These are phyloP conservation scores for Daldinia grandis DNA, from an alignment of 495 filamentous ascomycete genomes.

Conservation along the genomic window DNA sequence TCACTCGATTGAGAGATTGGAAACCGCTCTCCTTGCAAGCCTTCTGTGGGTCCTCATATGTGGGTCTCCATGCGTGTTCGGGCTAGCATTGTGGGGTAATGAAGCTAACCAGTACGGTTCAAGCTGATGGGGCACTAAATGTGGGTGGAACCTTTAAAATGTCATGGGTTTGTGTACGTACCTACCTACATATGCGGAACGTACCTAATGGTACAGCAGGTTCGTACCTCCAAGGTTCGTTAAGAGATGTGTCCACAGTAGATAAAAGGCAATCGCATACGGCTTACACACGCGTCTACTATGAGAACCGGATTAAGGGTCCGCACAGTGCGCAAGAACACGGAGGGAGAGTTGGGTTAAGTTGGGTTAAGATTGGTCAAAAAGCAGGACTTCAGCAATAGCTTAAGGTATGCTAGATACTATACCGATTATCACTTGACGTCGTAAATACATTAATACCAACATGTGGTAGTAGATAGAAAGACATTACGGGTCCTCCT, in stretches of 20 bases:
- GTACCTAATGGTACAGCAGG: neutral
- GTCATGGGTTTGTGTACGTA: neutral
- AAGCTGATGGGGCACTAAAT: conserved; percentile 30
- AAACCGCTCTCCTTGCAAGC: conserved; percentile 23
- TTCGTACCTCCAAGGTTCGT: neutral
- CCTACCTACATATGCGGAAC: neutral
- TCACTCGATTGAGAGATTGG: conserved; percentile 27
- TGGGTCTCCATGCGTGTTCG: conserved; percentile 31
- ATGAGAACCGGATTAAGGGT: conserved; percentile 1
- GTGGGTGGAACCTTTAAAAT: conserved; percentile 1
- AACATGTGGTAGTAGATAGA: conserved; percentile 22
- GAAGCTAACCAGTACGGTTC: conserved; percentile 34
- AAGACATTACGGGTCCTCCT: conserved; percentile 18
- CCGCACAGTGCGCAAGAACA: neutral
- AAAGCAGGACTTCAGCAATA: conserved; percentile 6
- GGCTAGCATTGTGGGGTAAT: conserved; percentile 43
- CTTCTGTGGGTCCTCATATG: conserved; percentile 13
- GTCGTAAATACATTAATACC: conserved; percentile 23
- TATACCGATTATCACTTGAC: conserved; percentile 19
- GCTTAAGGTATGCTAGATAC: conserved; percentile 16
- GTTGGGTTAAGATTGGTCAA: conserved; percentile 7
- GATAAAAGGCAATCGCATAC: neutral
- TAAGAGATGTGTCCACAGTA: neutral
- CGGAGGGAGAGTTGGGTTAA: neutral
- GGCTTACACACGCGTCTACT: conserved; percentile 10